Conservation (phyloP, 768 basidiomycete genomes). For the Imleria badia region DNA sequence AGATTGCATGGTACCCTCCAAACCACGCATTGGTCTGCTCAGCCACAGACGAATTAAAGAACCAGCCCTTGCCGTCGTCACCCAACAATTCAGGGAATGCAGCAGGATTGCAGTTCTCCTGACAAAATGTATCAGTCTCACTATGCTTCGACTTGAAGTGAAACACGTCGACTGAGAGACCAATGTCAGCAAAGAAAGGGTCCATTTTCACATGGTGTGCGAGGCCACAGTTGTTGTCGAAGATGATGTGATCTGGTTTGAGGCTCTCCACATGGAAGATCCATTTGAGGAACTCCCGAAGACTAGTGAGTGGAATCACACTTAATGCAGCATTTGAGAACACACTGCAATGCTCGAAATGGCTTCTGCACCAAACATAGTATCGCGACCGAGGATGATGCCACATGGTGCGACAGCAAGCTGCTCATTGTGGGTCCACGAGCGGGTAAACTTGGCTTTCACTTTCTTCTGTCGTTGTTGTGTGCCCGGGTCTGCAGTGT, state of each 20-base stretch:
- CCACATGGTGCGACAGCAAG: not conserved
- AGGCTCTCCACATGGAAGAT: not conserved
- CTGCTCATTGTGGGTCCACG: constrained; percentile 1
- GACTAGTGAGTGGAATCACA: too few species aligned
- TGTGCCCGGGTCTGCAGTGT: too few species aligned
- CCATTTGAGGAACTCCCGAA: constrained; percentile 10
- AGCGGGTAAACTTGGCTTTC: not conserved
- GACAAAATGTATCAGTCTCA: too few species aligned
- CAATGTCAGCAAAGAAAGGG: constrained; percentile 15
- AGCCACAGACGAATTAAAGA: not conserved
- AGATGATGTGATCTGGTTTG: constrained; percentile 4
- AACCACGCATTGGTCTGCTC: not conserved
- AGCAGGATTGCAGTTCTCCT: not conserved
- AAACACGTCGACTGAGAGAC: constrained; percentile 37
- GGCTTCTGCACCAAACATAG: constrained; percentile 3
- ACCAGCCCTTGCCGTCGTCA: not conserved
- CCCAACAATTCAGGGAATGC: not conserved
- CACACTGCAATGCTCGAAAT: not conserved
- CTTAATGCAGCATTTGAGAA: too few species aligned
- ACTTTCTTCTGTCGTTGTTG: too few species aligned
- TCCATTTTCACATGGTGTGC: not conserved
- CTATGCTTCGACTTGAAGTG: not conserved
- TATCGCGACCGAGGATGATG: not conserved
- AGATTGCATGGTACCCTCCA: not conserved
- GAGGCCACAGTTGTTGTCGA: constrained; percentile 12